A percentile compares a stretch with the other conserved stretches of the same genome.
These are phyloP conservation scores for Populus tomentosa DNA, from an alignment of 441 rosid genomes.

Conservation along the genomic window DNA sequence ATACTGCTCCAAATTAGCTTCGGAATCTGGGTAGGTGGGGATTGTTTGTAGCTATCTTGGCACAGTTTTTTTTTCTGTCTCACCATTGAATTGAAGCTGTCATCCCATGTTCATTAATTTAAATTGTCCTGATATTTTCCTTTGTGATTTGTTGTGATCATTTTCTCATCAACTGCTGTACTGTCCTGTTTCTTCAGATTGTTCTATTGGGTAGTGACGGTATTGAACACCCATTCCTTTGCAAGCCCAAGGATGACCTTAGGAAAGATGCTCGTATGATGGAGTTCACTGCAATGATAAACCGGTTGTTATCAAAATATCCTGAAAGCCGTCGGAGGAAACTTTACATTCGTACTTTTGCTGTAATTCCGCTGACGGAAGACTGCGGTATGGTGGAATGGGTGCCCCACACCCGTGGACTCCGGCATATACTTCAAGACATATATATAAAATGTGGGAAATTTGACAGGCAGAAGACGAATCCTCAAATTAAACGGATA, in stretches of 20 bases:
- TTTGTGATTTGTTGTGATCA: not conserved
- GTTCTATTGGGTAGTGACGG: constrained; percentile 97
- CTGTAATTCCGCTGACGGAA: constrained; percentile 97
- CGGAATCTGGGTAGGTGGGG: not conserved
- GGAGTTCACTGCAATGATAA: constrained; percentile 99
- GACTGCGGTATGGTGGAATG: constrained; percentile 99
- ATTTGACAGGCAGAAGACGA: constrained; percentile 92
- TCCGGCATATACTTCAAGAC: constrained; percentile 96
- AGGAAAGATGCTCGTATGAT: constrained; percentile 99
- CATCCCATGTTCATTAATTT: not conserved
- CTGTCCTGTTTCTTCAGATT: constrained; percentile 43
- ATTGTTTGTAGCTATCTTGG: not conserved
- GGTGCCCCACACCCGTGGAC: constrained; percentile 98
- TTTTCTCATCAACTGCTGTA: constrained; percentile 6
- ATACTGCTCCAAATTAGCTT: not conserved
- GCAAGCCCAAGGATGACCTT: constrained; percentile 99
- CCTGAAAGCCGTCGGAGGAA: constrained; percentile 97
- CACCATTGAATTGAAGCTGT: not conserved
- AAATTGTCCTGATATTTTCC: not conserved
- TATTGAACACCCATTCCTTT: constrained; percentile 88
- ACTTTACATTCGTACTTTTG: constrained; percentile 93
- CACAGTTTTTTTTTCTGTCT: not conserved
- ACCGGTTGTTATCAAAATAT: constrained; percentile 84
- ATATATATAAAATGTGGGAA: constrained; percentile 71
- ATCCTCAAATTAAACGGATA: constrained; percentile 85